Evolutionary conservation across 768 basidiomycete genomes (phyloP).

Genomic region (Suillus lakei): DNA sequence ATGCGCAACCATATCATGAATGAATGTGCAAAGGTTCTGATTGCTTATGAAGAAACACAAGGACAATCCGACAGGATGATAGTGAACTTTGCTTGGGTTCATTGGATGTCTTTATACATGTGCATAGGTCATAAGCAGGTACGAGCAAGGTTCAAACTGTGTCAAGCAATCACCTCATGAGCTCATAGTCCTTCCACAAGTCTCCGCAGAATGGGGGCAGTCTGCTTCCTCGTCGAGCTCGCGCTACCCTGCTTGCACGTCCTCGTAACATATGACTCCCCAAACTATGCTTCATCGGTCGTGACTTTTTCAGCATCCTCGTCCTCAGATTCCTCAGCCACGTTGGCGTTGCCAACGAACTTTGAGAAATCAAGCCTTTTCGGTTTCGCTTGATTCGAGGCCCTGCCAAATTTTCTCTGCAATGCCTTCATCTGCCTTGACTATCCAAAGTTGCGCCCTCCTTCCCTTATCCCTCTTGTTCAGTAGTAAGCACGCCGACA

Average conservation of each 20-base stretch:
- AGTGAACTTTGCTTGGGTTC: too few species aligned
- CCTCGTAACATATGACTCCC: slow-evolving; percentile 35
- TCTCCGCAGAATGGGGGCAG: slow-evolving; percentile 66
- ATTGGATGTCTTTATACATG: not conserved
- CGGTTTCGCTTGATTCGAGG: slow-evolving; percentile 56
- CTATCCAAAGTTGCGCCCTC: slow-evolving; percentile 71
- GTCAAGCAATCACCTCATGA: too few species aligned
- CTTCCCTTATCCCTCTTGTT: slow-evolving; percentile 57
- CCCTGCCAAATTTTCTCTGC: slow-evolving; percentile 56
- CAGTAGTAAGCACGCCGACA: slow-evolving; percentile 79
- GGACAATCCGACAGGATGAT: too few species aligned
- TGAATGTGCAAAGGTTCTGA: too few species aligned
- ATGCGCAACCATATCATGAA: not conserved
- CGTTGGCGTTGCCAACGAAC: slow-evolving; percentile 5
- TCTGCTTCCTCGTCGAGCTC: slow-evolving; percentile 64
- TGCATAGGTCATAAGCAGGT: not conserved
- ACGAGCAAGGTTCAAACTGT: too few species aligned
- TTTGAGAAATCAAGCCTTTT: slow-evolving; percentile 42
- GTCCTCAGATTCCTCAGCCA: slow-evolving; percentile 18
- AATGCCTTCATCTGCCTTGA: slow-evolving; percentile 43
- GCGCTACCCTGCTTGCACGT: slow-evolving; percentile 72
- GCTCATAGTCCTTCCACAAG: slow-evolving; percentile 56
- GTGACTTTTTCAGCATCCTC: slow-evolving; percentile 13
- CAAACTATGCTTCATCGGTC: slow-evolving; percentile 28
- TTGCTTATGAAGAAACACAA: too few species aligned